Conservation (phyloP, 225 moss, liverwort and hornwort species). For the Climacium dendroides region DNA sequence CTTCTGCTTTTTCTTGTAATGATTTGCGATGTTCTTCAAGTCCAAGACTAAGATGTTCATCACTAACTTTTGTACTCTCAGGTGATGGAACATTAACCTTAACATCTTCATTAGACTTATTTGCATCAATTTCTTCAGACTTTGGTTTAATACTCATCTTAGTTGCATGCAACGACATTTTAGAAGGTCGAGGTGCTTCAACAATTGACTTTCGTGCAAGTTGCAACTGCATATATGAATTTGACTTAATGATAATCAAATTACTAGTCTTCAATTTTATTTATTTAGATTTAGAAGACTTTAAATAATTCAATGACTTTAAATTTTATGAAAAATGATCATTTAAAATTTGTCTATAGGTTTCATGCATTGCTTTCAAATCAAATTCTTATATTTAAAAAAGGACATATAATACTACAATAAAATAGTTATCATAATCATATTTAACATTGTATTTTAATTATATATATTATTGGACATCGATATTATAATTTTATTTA, state of each 20-base stretch:
- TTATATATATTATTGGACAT: too few species aligned
- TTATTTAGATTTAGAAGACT: background rate
- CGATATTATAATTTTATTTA: background rate
- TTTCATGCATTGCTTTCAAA: background rate
- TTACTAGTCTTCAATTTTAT: too few species aligned
- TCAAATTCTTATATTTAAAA: background rate
- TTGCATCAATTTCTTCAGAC: background rate
- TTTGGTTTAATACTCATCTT: background rate
- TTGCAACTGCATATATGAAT: background rate
- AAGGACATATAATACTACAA: background rate
- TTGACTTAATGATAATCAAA: background rate
- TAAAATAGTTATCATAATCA: background rate
- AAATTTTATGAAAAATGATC: background rate
- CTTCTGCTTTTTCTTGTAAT: background rate
- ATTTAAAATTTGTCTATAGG: fast-evolving
- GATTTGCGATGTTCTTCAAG: background rate
- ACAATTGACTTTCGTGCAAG: slow-evolving; percentile 21
- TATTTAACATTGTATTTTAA: fast-evolving
- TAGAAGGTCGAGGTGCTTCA: background rate
- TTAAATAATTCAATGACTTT: background rate
- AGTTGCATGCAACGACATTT: background rate
- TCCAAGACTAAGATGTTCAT: background rate
- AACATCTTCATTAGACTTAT: background rate
- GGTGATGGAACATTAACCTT: background rate
- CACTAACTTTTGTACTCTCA: background rate